These are phyloP conservation scores for Psilocybe tampanensis DNA, from an alignment of 768 basidiomycete species.

Conservation along the genomic window DNA sequence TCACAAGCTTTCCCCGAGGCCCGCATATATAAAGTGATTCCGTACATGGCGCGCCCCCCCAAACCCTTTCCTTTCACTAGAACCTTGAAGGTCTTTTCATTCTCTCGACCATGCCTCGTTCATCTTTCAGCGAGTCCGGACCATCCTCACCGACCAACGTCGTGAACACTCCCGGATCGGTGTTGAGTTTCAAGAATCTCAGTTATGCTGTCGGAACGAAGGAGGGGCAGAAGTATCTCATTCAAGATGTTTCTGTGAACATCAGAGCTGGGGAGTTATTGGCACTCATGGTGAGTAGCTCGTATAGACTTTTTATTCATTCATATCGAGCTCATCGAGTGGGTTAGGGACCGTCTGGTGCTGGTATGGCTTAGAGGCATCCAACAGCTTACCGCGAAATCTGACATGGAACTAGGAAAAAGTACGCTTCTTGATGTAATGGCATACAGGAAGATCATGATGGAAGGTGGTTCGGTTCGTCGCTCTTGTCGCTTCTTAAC, in stretches of 20 bases:
- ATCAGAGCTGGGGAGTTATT: slow-evolving; percentile 41
- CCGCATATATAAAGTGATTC: neutral
- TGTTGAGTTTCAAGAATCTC: slow-evolving; percentile 35
- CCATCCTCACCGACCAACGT: slow-evolving; percentile 1
- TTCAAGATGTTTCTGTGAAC: slow-evolving; percentile 43
- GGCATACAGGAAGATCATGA: slow-evolving; percentile 38
- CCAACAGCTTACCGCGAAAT: neutral
- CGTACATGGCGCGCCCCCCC: neutral
- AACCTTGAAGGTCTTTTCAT: neutral
- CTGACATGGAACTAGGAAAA: slow-evolving; percentile 32
- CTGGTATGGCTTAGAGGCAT: slow-evolving; percentile 28
- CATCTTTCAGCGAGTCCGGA: neutral
- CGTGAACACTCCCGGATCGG: slow-evolving; percentile 18
- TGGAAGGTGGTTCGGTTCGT: slow-evolving; percentile 33
- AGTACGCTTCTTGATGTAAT: slow-evolving; percentile 49
- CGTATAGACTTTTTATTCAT: neutral
- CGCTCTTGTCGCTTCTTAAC: neutral
- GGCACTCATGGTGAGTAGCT: slow-evolving; percentile 41
- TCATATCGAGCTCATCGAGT: neutral
- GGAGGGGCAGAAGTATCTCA: slow-evolving; percentile 28
- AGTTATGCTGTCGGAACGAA: slow-evolving; percentile 31
- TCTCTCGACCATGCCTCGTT: too few species aligned
- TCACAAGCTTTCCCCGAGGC: neutral
- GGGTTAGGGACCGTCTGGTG: slow-evolving; percentile 44
- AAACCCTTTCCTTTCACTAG: neutral